Base-by-base conservation (phyloP, 1,284 basidiomycete species). In the Melanopsichium pennsylvanicum region DNA sequence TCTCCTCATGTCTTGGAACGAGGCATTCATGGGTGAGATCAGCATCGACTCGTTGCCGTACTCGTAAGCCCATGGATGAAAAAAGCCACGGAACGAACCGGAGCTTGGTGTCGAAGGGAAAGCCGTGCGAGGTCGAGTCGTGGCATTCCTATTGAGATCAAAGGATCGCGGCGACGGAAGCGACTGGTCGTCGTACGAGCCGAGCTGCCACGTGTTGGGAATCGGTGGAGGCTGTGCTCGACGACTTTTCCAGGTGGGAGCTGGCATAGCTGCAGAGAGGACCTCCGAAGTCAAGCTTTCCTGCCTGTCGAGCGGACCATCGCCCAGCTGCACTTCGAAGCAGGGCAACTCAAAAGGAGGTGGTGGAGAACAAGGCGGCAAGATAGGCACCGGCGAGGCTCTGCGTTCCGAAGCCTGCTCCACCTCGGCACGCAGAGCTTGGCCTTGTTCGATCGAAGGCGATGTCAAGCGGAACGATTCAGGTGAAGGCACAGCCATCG, bases 1-100 rank as follows among this genome's bases (percentile, higher is more conserved):
- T 21, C 63, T 38, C 42, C 63, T 36, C 37, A 38, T 15, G 18
- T 68, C 63, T 16, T 54, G 51, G 29, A 68, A 61, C 3, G 54
- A 43, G 13, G 39, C 47, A 16, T 31, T 50, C 49, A 62, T 47
- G 16, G 64, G 64, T 23, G 64, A 69, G 27, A 69, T 41, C 39
- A 69, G 59, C 59, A 58, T 62, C 42, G 64, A 48, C 12, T 59
- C 59, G 45, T 40, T 57, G 18, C 44, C 48, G 5, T 51, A 15
- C 8, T 60, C 63, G 19, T 41, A 48, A 1, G 57, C 63, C 63
- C 63, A 68, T 0, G 63, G 63, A 35, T 68, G 57, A 54, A 68
- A 68, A 32, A 68, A 68, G 40, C 54, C 58, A 22, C 54, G 57
- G 34, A 61, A 54, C 5, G 51, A 44, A 27, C 57, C 44, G 1